Base-by-base conservation (phyloP, 805 yeast species). In the Saturnispora kantuleensis region DNA sequence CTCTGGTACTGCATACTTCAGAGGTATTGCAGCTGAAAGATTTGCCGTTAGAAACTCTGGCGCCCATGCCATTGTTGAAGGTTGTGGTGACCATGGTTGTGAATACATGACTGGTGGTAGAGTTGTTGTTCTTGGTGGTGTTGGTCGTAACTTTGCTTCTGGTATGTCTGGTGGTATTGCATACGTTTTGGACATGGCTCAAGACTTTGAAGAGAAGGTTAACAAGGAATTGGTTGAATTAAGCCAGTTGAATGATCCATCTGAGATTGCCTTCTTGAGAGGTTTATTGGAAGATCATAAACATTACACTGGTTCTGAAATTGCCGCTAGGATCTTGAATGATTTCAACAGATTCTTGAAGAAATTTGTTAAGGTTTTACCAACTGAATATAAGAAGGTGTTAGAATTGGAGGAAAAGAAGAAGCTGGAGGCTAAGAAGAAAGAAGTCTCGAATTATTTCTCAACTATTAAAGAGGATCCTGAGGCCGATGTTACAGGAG, bases 161-260 rank as follows among this genome's bases (percentile, higher is more conserved):
- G 98, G 98, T 72, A 93, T 93, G 84, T 89, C 97, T 56, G 98
- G 98, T 68, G 98, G 98, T 78, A 90, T 93, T 64, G 95, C 96
- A 12, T 90, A 90, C 60, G 97, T 94, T 48, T 73, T 90, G 56
- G 95, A 89, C 57, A 84, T 90, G 71, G 97, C 93, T 42, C 96
- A 89, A 61, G 96, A 88, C 61, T 89, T 90, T 58, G 71, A 71
- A 50, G 77, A 79, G 50, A 81, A 81, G 65, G 87, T 86, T 53
- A 90, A 90, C 68, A 60, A 66, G 36, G 90, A 82, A 53, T 79
- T 86, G 54, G 90, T 93, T 53, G 96, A 84, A 56, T 74, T 93
- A 47, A 72, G 83, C 38, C 71, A 73, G 41, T 74, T 90, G 42
- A 71, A 77, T 42, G 97, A 90, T 54, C 95, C 97, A 7, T 73